Conservation (phyloP, 108 stramenopile genomes). For the Cafeteria roenbergensis region DNA sequence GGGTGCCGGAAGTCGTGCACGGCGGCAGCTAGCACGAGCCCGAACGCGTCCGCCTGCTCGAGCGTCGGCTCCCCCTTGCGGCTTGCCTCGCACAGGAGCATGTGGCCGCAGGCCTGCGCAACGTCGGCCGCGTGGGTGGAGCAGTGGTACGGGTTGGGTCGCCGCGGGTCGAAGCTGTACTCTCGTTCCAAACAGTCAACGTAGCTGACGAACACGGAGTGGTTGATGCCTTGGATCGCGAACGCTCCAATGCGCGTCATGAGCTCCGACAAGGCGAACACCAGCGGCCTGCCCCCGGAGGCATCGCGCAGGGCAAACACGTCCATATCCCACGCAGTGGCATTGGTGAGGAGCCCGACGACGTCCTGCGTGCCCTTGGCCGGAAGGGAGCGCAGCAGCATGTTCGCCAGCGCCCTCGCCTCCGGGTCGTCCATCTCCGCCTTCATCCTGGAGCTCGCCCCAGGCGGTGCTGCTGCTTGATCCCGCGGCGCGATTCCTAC, state of each 20-base stretch:
- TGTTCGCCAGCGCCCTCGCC: too few species aligned
- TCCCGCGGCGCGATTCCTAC: too few species aligned
- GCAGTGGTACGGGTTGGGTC: constrained; percentile 35
- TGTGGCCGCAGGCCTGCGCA: constrained; percentile 20
- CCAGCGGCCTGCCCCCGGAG: neutral
- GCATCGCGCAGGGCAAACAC: neutral
- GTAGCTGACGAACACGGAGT: neutral
- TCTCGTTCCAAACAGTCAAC: neutral
- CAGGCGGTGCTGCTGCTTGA: too few species aligned
- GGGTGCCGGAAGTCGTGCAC: constrained; percentile 51
- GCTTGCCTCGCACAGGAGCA: constrained; percentile 20
- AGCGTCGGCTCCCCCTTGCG: neutral
- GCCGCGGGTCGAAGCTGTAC: neutral
- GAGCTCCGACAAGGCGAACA: neutral
- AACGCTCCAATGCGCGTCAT: neutral
- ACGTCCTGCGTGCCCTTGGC: too few species aligned
- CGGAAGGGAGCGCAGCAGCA: too few species aligned
- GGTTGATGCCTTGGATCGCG: neutral
- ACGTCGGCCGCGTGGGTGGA: constrained; percentile 38
- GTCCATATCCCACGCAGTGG: neutral
- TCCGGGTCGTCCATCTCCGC: too few species aligned
- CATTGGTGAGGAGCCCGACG: too few species aligned
- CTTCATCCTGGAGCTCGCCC: too few species aligned
- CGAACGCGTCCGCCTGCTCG: constrained; percentile 18
- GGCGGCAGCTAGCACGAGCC: constrained; percentile 33